Percentiles rank a stretch among this genome's conserved stretches.
These are phyloP conservation scores for Microbotryum intermedium DNA, from an alignment of 1,284 basidiomycete genomes.

Conservation along the genomic window DNA sequence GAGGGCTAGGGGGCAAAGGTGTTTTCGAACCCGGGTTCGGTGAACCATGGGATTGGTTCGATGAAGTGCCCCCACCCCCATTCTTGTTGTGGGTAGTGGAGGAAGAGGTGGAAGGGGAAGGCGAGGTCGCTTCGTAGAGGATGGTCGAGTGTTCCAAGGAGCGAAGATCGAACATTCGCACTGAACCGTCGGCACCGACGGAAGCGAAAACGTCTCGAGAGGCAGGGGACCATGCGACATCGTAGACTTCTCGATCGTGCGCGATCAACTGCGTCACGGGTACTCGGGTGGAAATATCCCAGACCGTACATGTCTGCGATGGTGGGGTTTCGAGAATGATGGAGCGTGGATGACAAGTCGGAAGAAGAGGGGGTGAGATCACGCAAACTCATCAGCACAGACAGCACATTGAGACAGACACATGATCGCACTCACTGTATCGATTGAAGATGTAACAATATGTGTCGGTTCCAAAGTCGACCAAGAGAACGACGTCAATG, in stretches of 20 bases:
- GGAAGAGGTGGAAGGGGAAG: conserved; percentile 43
- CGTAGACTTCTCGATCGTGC: conserved; percentile 84
- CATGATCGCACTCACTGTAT: conserved; percentile 42
- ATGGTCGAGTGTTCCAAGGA: conserved; percentile 97
- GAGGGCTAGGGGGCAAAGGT: conserved; percentile 49
- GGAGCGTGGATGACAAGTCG: no score
- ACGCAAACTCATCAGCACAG: neutral
- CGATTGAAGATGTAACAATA: conserved; percentile 91
- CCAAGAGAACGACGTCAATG: conserved; percentile 92
- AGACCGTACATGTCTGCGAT: conserved; percentile 42
- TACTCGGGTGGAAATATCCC: conserved; percentile 94
- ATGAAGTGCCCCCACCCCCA: neutral
- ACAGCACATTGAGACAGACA: neutral
- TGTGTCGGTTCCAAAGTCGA: conserved; percentile 77
- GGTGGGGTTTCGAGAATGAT: neutral
- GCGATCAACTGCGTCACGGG: conserved; percentile 85
- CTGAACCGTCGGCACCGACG: conserved; percentile 91
- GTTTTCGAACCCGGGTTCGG: neutral
- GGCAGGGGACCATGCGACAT: conserved; percentile 66
- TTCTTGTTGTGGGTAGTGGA: neutral
- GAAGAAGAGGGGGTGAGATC: neutral
- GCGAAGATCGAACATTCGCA: conserved; percentile 92
- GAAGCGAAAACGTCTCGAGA: conserved; percentile 97
- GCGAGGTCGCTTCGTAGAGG: conserved; percentile 78
- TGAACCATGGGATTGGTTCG: neutral